A percentile compares a stretch with the other conserved stretches of the same genome.
Conservation (phyloP, 176 grass and related monocot species). For the Carex cristatella region DNA sequence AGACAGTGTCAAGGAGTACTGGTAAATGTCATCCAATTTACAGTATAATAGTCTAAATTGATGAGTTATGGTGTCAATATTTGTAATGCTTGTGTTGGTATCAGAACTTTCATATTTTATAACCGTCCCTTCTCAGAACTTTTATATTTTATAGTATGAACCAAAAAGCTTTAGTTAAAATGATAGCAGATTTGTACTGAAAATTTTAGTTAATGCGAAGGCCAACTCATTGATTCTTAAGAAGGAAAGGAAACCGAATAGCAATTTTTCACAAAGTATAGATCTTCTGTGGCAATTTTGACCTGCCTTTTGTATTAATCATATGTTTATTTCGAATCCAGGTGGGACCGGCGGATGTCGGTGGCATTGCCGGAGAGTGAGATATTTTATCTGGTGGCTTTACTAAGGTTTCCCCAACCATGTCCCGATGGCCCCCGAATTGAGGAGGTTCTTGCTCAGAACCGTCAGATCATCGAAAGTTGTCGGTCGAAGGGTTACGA, state of each 20-base stretch:
- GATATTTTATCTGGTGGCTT: constrained; percentile 92
- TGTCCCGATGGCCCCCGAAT: constrained; percentile 34
- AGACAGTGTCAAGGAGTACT: too few relatives aligned
- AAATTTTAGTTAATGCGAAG: too few relatives aligned
- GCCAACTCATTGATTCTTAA: neutral
- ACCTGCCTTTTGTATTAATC: neutral
- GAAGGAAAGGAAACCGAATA: neutral
- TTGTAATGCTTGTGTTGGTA: too few relatives aligned
- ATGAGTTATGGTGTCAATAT: too few relatives aligned
- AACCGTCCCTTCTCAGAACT: too few relatives aligned
- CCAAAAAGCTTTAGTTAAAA: too few relatives aligned
- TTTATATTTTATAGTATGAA: too few relatives aligned
- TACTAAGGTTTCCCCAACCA: constrained; percentile 60
- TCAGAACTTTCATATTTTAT: too few relatives aligned
- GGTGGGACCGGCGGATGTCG: constrained; percentile 86
- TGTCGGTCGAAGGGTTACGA: constrained; percentile 72
- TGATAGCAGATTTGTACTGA: too few relatives aligned
- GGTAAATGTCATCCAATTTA: too few relatives aligned
- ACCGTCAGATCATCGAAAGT: constrained; percentile 38
- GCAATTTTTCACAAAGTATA: neutral
- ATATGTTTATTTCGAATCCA: constrained; percentile 10
- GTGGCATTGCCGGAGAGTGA: constrained; percentile 63
- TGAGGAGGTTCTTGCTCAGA: constrained; percentile 65
- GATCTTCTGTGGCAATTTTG: neutral
- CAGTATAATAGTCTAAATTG: too few relatives aligned